Percentiles rank a stretch among this genome's conserved stretches.
phyloP scores from a whole-genome alignment of 73 alveolate genomes.

The Paramecium biaurelia region DNA sequence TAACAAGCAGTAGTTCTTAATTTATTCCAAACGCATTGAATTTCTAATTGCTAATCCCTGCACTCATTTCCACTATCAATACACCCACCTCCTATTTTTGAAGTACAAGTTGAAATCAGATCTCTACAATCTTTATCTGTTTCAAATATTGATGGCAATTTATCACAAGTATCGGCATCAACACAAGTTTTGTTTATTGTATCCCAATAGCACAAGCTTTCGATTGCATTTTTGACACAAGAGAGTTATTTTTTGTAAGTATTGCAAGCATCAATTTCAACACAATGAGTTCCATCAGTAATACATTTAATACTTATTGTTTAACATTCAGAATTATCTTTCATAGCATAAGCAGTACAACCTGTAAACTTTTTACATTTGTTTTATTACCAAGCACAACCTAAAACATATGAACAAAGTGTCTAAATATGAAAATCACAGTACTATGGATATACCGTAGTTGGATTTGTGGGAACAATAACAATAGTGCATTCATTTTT shows the following conservation, averaged over 20 bases:
- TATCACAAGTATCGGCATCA: too few species aligned
- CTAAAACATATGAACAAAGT: too few species aligned
- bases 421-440: too few species aligned
- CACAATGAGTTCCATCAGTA: conserved; percentile 22
- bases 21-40: neutral
- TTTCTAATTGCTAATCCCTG: neutral
- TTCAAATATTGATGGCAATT: neutral
- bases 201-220: too few species aligned
- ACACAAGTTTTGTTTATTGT: too few species aligned
- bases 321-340: neutral
- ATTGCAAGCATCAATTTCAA: too few species aligned
- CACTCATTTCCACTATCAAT: neutral
- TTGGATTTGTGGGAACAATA: too few species aligned
- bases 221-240: too few species aligned
- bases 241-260: too few species aligned
- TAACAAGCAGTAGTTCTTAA: neutral
- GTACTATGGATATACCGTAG: too few species aligned
- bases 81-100: neutral
- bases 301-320: neutral
- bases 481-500: too few species aligned
- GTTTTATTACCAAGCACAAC: too few species aligned
- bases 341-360: neutral
- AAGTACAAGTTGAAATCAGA: neutral
- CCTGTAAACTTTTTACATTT: neutral
- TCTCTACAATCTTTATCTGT: neutral